Conservation (phyloP, 345 rosid genomes). For the Eucalyptus sp. region DNA sequence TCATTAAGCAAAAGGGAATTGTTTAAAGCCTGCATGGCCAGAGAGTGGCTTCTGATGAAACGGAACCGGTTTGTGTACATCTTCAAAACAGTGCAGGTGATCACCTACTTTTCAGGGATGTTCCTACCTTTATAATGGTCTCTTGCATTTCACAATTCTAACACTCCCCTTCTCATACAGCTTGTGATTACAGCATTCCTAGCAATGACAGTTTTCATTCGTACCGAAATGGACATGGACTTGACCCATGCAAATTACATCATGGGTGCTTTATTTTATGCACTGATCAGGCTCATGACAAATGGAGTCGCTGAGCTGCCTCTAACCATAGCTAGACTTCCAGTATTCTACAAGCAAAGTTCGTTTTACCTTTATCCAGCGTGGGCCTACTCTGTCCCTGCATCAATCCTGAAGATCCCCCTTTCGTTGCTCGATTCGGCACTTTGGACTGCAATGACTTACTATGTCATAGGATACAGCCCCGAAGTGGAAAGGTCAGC, state of each 20-base stretch:
- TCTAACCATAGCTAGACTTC: slow-evolving; percentile 36
- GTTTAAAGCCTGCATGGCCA: slow-evolving; percentile 37
- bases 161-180: slow-evolving; percentile 10
- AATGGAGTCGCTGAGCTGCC: slow-evolving; percentile 43
- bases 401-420: slow-evolving; percentile 36
- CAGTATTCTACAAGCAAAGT: slow-evolving; percentile 54
- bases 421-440: slow-evolving; percentile 36
- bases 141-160: not conserved
- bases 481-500: slow-evolving; percentile 58
- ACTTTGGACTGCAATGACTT: slow-evolving; percentile 55
- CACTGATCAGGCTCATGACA: slow-evolving; percentile 25
- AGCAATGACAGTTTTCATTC: slow-evolving; percentile 45
- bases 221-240: slow-evolving; percentile 30
- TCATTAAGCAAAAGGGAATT: slow-evolving; percentile 41
- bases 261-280: slow-evolving; percentile 39
- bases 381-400: slow-evolving; percentile 59
- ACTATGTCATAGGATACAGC: slow-evolving; percentile 72
- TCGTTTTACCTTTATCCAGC: slow-evolving; percentile 48
- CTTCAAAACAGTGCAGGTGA: slow-evolving; percentile 44
- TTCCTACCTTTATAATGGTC: not conserved
- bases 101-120: not conserved
- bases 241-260: slow-evolving; percentile 31
- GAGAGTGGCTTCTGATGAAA: slow-evolving; percentile 53
- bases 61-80: slow-evolving; percentile 46
- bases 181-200: slow-evolving; percentile 27